Evolutionary conservation across 352 stramenopile species (phyloP), one percentile per base, ranked within the genome.

Genomic region (Globisporangium perplexum): DNA sequence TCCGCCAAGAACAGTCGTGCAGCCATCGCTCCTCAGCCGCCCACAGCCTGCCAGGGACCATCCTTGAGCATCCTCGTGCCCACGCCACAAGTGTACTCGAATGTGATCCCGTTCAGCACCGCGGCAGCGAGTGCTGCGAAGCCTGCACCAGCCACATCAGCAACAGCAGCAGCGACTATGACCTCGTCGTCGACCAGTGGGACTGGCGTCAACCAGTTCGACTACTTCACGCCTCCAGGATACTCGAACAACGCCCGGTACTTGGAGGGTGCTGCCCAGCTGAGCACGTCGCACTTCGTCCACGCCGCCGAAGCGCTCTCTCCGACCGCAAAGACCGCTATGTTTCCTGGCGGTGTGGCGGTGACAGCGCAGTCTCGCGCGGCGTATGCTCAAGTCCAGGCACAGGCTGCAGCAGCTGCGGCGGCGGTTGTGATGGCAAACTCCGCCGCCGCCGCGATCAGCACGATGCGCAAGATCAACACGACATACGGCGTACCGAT

Each of bases 181-280:
- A 4, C 4, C 11, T 10, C 39, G 41, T 28, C 41, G 41, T 46
- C 41, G n/a, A 46, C n/a, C 17, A 11, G 15, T 23, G 4, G n/a
- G 18, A 38, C 41, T 3, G 49, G 26, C 24, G 49, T 53, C 14
- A 61, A 60, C 23, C 50, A 60, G 47, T 71, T 81, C 44, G 69
- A 88, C 53, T 86, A 80, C 62, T 86, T 86, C 38, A 86, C 77
- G 14, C 77, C 77, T 0, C 78, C 73, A n/a, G 66, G 63, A 1
- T 79, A 77, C 47, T 61, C 44, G 28, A 63, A 47, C 28, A 71
- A 60, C 47, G 47, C 7, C 23, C 61, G 65, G 4, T 59, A 74
- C n/a, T 50, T 71, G 35, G 59, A 71, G 11, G 47, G 66, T 26
- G 57, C 62, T 7, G 70, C 23, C n/a, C 53, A 75, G 20, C 31